Conservation (phyloP, 2,329 filamentous ascomycete species). For the Dothistroma septosporum region DNA sequence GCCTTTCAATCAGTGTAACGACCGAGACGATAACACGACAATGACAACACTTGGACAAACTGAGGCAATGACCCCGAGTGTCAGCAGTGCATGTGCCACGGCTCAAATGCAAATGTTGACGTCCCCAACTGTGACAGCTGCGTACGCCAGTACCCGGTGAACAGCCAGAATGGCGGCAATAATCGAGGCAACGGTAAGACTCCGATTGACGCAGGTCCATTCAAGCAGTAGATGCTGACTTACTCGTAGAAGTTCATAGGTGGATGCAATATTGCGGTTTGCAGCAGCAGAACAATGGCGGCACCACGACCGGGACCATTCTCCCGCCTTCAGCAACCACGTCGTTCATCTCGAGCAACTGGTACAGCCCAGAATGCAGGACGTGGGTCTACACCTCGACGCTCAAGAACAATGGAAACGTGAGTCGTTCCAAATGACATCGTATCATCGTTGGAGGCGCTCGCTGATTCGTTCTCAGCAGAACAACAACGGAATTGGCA, state of each 20-base stretch:
- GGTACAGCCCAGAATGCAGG: neutral
- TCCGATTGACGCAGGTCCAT: neutral
- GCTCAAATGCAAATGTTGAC: neutral
- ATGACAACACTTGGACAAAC: neutral
- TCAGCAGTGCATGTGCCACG: neutral
- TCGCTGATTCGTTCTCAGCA: neutral
- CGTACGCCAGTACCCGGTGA: neutral
- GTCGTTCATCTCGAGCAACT: neutral
- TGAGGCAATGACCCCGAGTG: neutral
- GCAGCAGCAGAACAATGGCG: neutral
- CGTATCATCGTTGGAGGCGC: neutral
- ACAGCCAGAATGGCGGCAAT: neutral
- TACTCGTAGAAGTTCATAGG: neutral
- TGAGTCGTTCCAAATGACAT: neutral
- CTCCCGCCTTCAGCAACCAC: neutral
- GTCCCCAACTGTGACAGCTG: neutral
- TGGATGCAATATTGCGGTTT: neutral
- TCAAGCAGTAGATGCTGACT: neutral
- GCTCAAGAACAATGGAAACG: neutral
- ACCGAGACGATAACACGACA: neutral
- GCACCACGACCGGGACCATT: neutral
- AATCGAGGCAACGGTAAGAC: neutral
- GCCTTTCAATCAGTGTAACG: neutral
- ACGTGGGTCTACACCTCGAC: neutral
- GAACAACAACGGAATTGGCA: neutral